phyloP scores from a whole-genome alignment of 805 yeast genomes.

The Lipomyces japonicus region DNA sequence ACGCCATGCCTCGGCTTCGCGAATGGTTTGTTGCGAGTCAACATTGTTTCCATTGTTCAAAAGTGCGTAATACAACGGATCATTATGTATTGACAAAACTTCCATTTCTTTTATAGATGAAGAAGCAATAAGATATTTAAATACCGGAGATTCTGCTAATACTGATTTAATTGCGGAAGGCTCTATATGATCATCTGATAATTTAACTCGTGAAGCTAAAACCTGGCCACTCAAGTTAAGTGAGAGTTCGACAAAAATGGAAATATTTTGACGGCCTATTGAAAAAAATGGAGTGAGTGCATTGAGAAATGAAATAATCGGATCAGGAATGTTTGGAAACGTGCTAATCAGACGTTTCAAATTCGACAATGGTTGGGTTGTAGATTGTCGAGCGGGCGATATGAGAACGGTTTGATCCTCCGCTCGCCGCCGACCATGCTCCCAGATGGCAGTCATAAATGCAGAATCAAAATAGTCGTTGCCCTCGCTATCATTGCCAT shows the following conservation, averaged over 20 bases:
- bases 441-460: constrained; percentile 38
- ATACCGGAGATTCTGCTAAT: constrained; percentile 12
- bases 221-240: constrained; percentile 23
- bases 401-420: constrained; percentile 42
- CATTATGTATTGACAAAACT: constrained; percentile 8
- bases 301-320: constrained; percentile 37
- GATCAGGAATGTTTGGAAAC: constrained; percentile 39
- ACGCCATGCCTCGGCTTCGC: constrained; percentile 41
- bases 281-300: constrained; percentile 41
- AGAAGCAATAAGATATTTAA: constrained; percentile 13
- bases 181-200: constrained; percentile 22
- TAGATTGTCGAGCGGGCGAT: constrained; percentile 8
- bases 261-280: constrained; percentile 29
- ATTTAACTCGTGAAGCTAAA: constrained; percentile 15
- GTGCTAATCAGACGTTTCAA: constrained; percentile 28
- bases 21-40: background rate
- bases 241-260: constrained; percentile 20
- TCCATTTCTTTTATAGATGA: constrained; percentile 13
- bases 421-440: constrained; percentile 40
- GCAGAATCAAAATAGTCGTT: constrained; percentile 34
- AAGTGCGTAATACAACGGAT: constrained; percentile 6
- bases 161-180: constrained; percentile 1
- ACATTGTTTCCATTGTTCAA: background rate
- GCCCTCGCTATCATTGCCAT: background rate
- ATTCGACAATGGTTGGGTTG: constrained; percentile 9